Conservation (phyloP, 2,329 filamentous ascomycete species). For the Cercospora sp. region DNA sequence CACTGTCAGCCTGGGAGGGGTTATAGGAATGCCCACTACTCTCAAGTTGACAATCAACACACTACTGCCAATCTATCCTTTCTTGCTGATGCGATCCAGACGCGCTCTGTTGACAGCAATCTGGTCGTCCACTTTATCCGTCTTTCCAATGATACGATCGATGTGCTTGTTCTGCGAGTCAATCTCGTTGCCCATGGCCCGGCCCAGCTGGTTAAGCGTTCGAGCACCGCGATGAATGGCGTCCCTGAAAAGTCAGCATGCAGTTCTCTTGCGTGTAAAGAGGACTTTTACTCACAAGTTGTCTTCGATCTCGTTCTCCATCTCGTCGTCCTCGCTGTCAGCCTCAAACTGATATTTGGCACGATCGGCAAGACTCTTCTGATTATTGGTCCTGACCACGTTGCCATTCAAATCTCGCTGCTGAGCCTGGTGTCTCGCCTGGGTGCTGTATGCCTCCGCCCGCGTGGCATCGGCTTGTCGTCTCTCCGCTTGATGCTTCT, state of each 20-base stretch:
- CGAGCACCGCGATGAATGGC: slow-evolving; percentile 62
- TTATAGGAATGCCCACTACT: background rate
- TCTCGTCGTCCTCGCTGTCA: slow-evolving; percentile 67
- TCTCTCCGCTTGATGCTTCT: slow-evolving; percentile 62
- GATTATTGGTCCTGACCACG: slow-evolving; percentile 55
- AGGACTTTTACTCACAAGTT: slow-evolving; percentile 34
- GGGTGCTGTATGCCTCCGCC: slow-evolving; percentile 52
- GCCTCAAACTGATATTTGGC: slow-evolving; percentile 77
- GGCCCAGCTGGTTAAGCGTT: slow-evolving; percentile 70
- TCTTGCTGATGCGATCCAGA: slow-evolving; percentile 61
- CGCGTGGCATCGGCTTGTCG: slow-evolving; percentile 57
- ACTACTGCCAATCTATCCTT: slow-evolving; percentile 6
- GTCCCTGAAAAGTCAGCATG: slow-evolving; percentile 38
- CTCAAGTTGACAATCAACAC: background rate
- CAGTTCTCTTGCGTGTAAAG: background rate
- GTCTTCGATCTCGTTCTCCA: slow-evolving; percentile 51
- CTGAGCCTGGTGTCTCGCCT: slow-evolving; percentile 64
- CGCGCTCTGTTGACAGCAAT: slow-evolving; percentile 75
- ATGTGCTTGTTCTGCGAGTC: slow-evolving; percentile 76
- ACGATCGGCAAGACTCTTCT: slow-evolving; percentile 57
- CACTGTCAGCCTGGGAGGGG: background rate
- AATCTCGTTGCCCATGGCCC: slow-evolving; percentile 72
- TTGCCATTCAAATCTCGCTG: slow-evolving; percentile 53
- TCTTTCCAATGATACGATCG: slow-evolving; percentile 67
- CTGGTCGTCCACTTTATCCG: slow-evolving; percentile 77